A percentile compares a stretch with the other conserved stretches of the same genome.
Evolutionary conservation across 805 yeast species (phyloP).

Genomic region (Huiozyma sinensis): DNA sequence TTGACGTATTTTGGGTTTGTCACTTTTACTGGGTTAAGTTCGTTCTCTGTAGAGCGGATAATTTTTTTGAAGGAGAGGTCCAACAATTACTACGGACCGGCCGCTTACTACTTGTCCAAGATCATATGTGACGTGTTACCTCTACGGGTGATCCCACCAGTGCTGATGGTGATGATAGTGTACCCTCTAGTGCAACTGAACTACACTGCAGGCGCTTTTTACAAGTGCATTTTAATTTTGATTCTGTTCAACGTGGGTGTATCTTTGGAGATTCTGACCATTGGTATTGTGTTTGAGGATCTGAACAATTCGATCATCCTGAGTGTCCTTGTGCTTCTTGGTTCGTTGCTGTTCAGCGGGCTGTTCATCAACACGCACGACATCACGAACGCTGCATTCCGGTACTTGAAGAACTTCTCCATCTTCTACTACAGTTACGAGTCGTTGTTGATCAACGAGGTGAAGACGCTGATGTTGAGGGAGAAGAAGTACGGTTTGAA

Average conservation of each 20-base stretch:
- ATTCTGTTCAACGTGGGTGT: conserved; percentile 80
- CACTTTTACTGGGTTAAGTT: conserved; percentile 80
- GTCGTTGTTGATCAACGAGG: conserved; percentile 86
- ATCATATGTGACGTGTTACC: conserved; percentile 89
- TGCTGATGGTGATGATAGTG: conserved; percentile 63
- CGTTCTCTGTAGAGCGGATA: conserved; percentile 80
- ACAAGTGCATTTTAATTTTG: conserved; percentile 57
- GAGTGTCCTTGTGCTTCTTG: conserved; percentile 73
- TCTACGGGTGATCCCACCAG: conserved; percentile 83
- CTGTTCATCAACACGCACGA: conserved; percentile 78
- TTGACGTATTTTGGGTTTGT: conserved; percentile 90
- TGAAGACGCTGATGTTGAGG: conserved; percentile 66
- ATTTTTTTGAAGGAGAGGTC: conserved; percentile 90
- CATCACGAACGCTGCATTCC: conserved; percentile 42
- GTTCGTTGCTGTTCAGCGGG: conserved; percentile 87
- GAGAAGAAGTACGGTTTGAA: conserved; percentile 89
- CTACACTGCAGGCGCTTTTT: conserved; percentile 62
- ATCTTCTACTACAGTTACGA: conserved; percentile 95
- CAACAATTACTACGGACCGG: conserved; percentile 83
- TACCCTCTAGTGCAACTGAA: conserved; percentile 88
- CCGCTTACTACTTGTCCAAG: conserved; percentile 76
- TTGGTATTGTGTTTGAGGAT: conserved; percentile 80
- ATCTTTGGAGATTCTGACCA: conserved; percentile 71
- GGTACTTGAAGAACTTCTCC: conserved; percentile 73
- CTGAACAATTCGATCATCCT: conserved; percentile 86